phyloP scores from a whole-genome alignment of 108 stramenopile species.

The Cylindrotheca closterium region DNA sequence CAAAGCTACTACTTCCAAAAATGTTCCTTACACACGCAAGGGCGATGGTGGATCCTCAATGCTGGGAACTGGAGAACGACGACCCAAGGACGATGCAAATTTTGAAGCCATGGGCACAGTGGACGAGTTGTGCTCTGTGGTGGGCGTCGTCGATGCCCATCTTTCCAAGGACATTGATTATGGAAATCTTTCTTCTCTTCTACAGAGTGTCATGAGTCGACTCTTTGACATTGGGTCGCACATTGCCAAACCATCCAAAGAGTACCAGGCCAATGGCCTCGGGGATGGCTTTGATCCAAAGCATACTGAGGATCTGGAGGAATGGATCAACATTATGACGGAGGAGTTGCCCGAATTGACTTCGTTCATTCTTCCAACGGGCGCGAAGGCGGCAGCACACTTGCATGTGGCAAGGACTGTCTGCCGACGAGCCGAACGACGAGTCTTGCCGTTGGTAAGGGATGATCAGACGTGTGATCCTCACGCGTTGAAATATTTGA shows the following conservation, averaged over 20 bases:
- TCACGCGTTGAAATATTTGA: slow-evolving; percentile 67
- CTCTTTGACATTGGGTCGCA: slow-evolving; percentile 85
- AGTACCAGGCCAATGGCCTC: slow-evolving; percentile 47
- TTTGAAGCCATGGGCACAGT: slow-evolving; percentile 87
- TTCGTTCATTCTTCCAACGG: slow-evolving; percentile 82
- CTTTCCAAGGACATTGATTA: slow-evolving; percentile 27
- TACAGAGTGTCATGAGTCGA: slow-evolving; percentile 79
- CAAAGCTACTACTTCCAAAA: slow-evolving; percentile 48
- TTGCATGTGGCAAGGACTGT: slow-evolving; percentile 81
- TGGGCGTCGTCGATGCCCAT: slow-evolving; percentile 72
- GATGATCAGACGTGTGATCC: slow-evolving; percentile 55
- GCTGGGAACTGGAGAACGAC: slow-evolving; percentile 77
- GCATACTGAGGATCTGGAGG: slow-evolving; percentile 68
- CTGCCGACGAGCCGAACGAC: slow-evolving; percentile 84
- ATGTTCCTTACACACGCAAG: slow-evolving; percentile 82
- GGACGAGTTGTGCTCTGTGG: slow-evolving; percentile 80
- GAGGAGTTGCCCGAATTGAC: slow-evolving; percentile 77
- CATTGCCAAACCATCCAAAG: slow-evolving; percentile 59
- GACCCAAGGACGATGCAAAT: slow-evolving; percentile 63
- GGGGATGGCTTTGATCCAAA: slow-evolving; percentile 56
- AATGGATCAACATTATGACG: slow-evolving; percentile 81
- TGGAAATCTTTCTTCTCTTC: slow-evolving; percentile 54
- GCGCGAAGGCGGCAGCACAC: slow-evolving; percentile 53
- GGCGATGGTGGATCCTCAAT: slow-evolving; percentile 75
- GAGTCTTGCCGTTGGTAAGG: slow-evolving; percentile 49